Percentiles rank a stretch among this genome's conserved stretches.
These are phyloP conservation scores for Aspergillus haitiensis DNA, from an alignment of 495 filamentous ascomycete genomes.

Conservation along the genomic window DNA sequence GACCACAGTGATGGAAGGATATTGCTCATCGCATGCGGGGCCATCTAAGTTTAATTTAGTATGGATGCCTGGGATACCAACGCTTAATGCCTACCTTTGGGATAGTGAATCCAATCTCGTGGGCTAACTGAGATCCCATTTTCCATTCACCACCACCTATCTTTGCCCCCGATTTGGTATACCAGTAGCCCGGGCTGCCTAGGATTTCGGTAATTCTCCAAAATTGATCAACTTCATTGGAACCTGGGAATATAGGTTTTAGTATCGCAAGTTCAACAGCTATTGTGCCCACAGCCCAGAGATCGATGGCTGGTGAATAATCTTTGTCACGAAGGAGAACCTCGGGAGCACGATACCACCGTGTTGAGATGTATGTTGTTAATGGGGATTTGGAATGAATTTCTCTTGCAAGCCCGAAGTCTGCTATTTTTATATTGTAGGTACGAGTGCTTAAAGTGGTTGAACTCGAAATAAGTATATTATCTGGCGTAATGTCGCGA, in stretches of 20 bases:
- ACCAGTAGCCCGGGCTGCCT: conserved; percentile 48
- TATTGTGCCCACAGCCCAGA: conserved; percentile 52
- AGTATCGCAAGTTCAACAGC: background rate
- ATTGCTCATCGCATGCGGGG: too few species aligned
- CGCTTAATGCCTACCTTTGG: too few species aligned
- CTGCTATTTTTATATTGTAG: conserved; percentile 73
- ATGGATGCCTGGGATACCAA: too few species aligned
- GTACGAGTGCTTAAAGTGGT: conserved; percentile 63
- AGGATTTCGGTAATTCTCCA: conserved; percentile 96
- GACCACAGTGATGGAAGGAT: too few species aligned
- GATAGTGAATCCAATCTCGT: too few species aligned
- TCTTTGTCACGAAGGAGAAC: conserved; percentile 99
- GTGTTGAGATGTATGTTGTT: conserved; percentile 97
- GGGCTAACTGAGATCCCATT: too few species aligned
- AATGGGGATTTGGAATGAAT: conserved; percentile 84
- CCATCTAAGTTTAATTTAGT: too few species aligned
- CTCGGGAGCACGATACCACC: conserved; percentile 97
- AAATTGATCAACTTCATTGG: conserved; percentile 98
- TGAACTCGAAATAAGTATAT: conserved; percentile 97
- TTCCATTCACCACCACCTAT: too few species aligned
- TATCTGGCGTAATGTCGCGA: conserved; percentile 92
- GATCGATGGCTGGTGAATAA: conserved; percentile 97
- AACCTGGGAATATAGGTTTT: conserved; percentile 60
- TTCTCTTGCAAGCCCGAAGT: conserved; percentile 92
- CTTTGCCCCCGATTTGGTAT: too few species aligned